Percentiles rank a stretch among this genome's conserved stretches.
Conservation (phyloP, 2,329 filamentous ascomycete species). For the Tympanopsis confertula region DNA sequence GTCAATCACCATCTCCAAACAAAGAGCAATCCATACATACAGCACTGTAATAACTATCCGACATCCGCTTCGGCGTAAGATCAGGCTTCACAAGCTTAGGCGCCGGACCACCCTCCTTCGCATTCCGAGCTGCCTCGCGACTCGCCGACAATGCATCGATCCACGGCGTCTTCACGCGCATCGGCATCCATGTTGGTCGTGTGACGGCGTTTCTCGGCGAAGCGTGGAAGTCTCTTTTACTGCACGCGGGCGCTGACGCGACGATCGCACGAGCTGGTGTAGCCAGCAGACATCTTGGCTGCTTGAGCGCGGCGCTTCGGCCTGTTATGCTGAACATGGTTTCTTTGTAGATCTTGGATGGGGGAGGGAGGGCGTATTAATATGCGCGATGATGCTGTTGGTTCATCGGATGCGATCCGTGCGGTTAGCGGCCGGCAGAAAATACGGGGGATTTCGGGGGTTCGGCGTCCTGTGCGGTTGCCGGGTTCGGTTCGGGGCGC, state of each 20-base stretch:
- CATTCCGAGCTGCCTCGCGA: not conserved
- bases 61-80: constrained; percentile 52
- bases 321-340: not conserved
- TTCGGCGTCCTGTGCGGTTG: too few species aligned
- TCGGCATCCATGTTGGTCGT: not conserved
- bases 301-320: not conserved
- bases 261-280: not conserved
- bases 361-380: too few species aligned
- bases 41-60: constrained; percentile 52
- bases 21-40: constrained; percentile 25
- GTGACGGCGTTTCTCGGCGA: not conserved
- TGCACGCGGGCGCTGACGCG: not conserved
- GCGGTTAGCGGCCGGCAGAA: too few species aligned
- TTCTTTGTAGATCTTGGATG: too few species aligned
- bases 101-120: too few species aligned
- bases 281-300: not conserved
- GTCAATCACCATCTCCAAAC: constrained; percentile 5
- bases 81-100: constrained; percentile 15
- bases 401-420: too few species aligned
- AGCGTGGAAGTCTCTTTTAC: not conserved
- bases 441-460: too few species aligned
- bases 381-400: too few species aligned
- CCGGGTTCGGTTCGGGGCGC: too few species aligned
- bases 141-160: not conserved
- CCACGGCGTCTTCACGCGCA: not conserved